Evolutionary conservation across 2,329 filamentous ascomycete species (phyloP), one percentile per base, ranked within the genome.

Genomic region (Penicillium rolfsii): DNA sequence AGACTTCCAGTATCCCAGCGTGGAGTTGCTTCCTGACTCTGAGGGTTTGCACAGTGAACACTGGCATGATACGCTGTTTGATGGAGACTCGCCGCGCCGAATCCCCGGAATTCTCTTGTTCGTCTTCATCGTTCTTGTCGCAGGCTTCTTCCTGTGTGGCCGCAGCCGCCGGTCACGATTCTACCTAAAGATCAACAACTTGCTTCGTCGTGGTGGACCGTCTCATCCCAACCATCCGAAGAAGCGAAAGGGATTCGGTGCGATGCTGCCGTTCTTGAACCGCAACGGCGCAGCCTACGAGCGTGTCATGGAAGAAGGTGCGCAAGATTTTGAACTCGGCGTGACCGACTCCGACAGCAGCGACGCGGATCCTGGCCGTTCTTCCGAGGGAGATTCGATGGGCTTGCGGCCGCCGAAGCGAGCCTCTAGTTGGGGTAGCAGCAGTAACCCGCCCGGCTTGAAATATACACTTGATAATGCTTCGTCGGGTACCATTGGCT

Each of bases 271-370:
- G 1, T 79, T 76, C 65, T 67, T 75, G 36, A 69, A 73, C 16
- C 70, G 74, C 6, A 71, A 67, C 14, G 65, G 65, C 5, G 77
- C 81, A 7, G 81, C 84, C 2, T 97, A 97, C 72, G 93, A 97
- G 73, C 88, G 92, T 33, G 89, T 97, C 3, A 79, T 96, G 55
- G 93, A 97, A 77, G 90, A 93, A 67, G 93, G 90, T 11, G 80
- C 79, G 2, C 77, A 85, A 57, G 89, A 92, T 45, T 94, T 96
- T 71, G 93, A 97, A 73, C 84, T 97, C 1, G 87, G 85, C 30
- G 87, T 87, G 16, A 78, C 86, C 8, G 85, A 88, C 33, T 87
- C 78, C 4, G 71, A 75, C 35, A 68, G 67, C 14, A 73, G 71
- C 54, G 82, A 87, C 1, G 84, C 87, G 55, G 85, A 89, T 52